A percentile compares a stretch with the other conserved stretches of the same genome.
Conservation (phyloP, 176 grass and related monocot genomes). For the Juncus effusus region DNA sequence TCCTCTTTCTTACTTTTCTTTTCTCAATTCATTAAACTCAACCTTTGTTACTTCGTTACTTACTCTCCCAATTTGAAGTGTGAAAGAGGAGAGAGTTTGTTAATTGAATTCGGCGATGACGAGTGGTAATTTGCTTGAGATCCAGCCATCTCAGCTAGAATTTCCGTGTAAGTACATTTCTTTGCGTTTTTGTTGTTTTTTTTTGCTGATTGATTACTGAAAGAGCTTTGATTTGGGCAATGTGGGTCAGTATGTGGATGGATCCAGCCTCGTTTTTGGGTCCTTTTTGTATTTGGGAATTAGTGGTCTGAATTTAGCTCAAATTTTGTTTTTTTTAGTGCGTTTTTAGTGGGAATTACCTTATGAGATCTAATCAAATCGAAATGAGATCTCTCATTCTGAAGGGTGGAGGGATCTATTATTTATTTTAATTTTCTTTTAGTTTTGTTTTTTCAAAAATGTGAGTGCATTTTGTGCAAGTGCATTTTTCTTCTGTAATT, state of each 20-base stretch:
- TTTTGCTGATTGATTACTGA: background rate
- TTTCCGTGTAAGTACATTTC: conserved; percentile 74
- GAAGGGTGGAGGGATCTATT: conserved; percentile 11
- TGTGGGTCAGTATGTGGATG: conserved; percentile 22
- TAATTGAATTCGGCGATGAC: conserved; percentile 35
- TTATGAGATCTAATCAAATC: background rate
- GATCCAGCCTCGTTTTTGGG: background rate
- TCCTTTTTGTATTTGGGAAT: conserved; percentile 20
- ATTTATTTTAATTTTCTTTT: background rate
- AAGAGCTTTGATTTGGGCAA: conserved; percentile 35
- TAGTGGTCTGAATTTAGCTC: background rate
- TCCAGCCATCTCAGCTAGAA: conserved; percentile 79
- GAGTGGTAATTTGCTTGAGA: conserved; percentile 60
- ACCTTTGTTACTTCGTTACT: conserved; percentile 9
- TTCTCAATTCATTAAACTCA: background rate
- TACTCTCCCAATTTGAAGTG: conserved; percentile 26
- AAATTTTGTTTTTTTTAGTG: background rate
- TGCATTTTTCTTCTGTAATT: too few relatives aligned
- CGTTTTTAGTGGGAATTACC: background rate
- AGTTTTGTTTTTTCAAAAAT: background rate
- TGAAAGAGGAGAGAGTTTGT: conserved; percentile 12
- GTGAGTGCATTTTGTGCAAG: too few relatives aligned
- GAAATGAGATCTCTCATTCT: background rate
- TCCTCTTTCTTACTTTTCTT: too few relatives aligned
- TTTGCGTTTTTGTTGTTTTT: conserved; percentile 19